Base-by-base conservation (phyloP, 495 filamentous ascomycete species). In the Beverwykella pulmonaria region DNA sequence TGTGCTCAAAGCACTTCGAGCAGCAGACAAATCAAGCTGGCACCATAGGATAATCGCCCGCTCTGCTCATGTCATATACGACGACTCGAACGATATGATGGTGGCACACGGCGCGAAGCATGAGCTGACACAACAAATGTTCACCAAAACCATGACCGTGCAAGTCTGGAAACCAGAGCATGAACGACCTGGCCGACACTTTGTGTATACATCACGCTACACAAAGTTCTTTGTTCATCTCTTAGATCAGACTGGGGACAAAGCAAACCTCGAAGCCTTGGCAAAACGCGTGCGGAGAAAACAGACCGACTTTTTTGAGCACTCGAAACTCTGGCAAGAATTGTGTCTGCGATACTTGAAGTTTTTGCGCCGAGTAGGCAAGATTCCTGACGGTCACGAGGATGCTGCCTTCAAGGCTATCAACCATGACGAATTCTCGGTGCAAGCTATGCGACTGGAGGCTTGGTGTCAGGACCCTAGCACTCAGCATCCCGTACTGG, bases 141-240 rank as follows among this genome's bases (percentile, higher is more conserved):
- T 96, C 71, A 96, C 92, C 46, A 96, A 96, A 77, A 96, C 92
- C 10, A 93, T 96, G 87, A 86, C 88, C 6, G 86, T 96, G 68
- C 91, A 95, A 75, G 93, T 99, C 14, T 99, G 94, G 94, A 92
- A 91, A 63, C 96, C 94, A 23, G 93, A 97, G 57, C 85, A 88
- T 58, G 94, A 99, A 76, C 87, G 94, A 20, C 87, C 92, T 5
- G 94, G 94, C 0, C 82, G 94, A 46, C 95, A 98, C 72, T 94
- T 94, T 71, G 91, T 97, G 36, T 99, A 96, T 77, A 97, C 91
- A 17, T 87, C 89, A 52, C 88, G 89, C 59, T 99, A 99, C 75
- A 90, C 92, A 5, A 83, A 86, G 39, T 93, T 92, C 68, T 89
- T 96, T 73, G 82, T 89, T 32, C 76, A 80, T 41, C 80, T 99